phyloP scores from a whole-genome alignment of 768 basidiomycete species.

The Mycena alexandri region DNA sequence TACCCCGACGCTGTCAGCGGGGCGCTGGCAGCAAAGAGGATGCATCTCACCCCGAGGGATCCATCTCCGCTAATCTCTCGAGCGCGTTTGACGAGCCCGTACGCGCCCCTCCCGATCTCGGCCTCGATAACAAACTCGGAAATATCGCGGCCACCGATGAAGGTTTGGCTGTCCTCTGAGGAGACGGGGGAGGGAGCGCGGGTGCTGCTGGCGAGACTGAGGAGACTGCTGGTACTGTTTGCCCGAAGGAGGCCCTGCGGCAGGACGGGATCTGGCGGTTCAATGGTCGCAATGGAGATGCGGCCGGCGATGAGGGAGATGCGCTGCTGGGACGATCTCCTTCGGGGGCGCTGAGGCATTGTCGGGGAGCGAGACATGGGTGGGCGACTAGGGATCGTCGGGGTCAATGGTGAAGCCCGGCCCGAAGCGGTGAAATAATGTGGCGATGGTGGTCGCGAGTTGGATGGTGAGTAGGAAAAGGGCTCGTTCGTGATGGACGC shows the following conservation, averaged over 20 bases:
- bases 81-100: conserved; percentile 93
- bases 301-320: conserved; percentile 88
- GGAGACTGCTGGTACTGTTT: conserved; percentile 70
- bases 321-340: conserved; percentile 86
- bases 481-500: conserved; percentile 46
- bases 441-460: conserved; percentile 34
- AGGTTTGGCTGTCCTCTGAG: conserved; percentile 58
- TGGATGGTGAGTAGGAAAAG: conserved; percentile 42
- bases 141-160: conserved; percentile 78
- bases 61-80: conserved; percentile 83
- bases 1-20: conserved; percentile 40
- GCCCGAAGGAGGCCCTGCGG: conserved; percentile 76
- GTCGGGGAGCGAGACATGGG: conserved; percentile 63
- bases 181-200: conserved; percentile 71
- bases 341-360: conserved; percentile 69
- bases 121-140: conserved; percentile 88
- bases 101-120: conserved; percentile 94
- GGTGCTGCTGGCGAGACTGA: conserved; percentile 71
- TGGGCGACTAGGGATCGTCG: conserved; percentile 20
- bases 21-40: conserved; percentile 30
- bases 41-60: conserved; percentile 80
- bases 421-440: not conserved
- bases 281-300: conserved; percentile 81
- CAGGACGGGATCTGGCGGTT: conserved; percentile 73
- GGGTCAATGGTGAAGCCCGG: conserved; percentile 6